Conservation (phyloP, 2,329 filamentous ascomycete genomes). For the Boeremia lycopersici region DNA sequence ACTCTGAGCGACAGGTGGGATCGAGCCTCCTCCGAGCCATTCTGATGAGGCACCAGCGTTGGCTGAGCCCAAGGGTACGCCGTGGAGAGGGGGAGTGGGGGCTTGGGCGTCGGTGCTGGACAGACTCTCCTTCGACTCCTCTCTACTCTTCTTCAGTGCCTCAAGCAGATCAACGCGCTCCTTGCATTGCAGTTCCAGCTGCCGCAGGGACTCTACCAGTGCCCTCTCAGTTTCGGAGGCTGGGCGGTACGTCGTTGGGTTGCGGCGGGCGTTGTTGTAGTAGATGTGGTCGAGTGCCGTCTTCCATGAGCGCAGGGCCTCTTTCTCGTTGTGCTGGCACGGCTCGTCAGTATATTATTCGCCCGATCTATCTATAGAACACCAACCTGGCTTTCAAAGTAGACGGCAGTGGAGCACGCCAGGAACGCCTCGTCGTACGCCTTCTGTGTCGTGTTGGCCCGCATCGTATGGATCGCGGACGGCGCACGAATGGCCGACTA, state of each 20-base stretch:
- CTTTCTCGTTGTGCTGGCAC: constrained; percentile 80
- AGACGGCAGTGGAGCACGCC: constrained; percentile 92
- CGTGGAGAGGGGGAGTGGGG: constrained; percentile 33
- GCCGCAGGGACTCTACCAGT: constrained; percentile 77
- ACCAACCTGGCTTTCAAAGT: constrained; percentile 87
- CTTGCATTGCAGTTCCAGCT: constrained; percentile 89
- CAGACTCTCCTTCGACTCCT: constrained; percentile 55
- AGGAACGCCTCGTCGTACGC: constrained; percentile 97
- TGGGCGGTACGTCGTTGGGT: constrained; percentile 71
- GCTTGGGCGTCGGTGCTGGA: constrained; percentile 28
- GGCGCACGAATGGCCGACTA: constrained; percentile 10
- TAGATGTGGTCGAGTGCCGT: constrained; percentile 87
- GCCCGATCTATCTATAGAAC: constrained; percentile 5
- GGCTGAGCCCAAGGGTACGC: constrained; percentile 14
- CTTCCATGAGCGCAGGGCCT: constrained; percentile 90
- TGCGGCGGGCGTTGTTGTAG: constrained; percentile 79
- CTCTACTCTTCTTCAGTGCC: constrained; percentile 71
- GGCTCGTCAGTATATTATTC: constrained; percentile 6
- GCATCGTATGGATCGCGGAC: constrained; percentile 46
- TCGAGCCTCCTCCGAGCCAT: constrained; percentile 80
- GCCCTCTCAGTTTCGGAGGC: constrained; percentile 83
- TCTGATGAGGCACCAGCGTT: constrained; percentile 25
- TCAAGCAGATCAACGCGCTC: constrained; percentile 89
- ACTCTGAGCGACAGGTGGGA: constrained; percentile 78
- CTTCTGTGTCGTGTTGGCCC: constrained; percentile 81